Conservation (phyloP, 805 yeast genomes). For the Pichia nakasei region DNA sequence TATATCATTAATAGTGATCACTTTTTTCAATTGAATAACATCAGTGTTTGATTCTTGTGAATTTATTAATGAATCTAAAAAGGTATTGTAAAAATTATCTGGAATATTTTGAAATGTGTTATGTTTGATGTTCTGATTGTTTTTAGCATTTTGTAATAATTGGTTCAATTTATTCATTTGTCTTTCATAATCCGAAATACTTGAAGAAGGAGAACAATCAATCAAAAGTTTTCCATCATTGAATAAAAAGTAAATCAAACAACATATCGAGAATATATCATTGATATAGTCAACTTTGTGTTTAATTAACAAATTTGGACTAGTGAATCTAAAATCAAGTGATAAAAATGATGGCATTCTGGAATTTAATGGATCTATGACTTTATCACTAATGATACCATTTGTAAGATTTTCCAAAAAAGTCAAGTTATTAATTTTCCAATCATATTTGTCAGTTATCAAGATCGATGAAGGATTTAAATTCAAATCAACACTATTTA, state of each 20-base stretch:
- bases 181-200: slow-evolving; percentile 51
- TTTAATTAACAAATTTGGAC: slow-evolving; percentile 77
- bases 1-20: slow-evolving; percentile 50
- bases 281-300: slow-evolving; percentile 53
- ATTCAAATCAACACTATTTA: slow-evolving; percentile 68
- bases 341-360: slow-evolving; percentile 67
- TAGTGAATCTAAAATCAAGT: slow-evolving; percentile 62
- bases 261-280: slow-evolving; percentile 81
- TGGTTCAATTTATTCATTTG: slow-evolving; percentile 31
- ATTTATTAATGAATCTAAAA: slow-evolving; percentile 47
- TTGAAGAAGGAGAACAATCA: slow-evolving; percentile 28
- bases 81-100: slow-evolving; percentile 36
- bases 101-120: slow-evolving; percentile 55
- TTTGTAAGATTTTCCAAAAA: slow-evolving; percentile 38
- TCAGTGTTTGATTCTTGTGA: slow-evolving; percentile 27
- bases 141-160: slow-evolving; percentile 19
- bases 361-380: slow-evolving; percentile 64
- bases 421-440: slow-evolving; percentile 82
- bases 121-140: slow-evolving; percentile 33
- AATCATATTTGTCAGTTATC: slow-evolving; percentile 79
- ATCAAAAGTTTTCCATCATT: slow-evolving; percentile 35
- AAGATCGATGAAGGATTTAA: slow-evolving; percentile 70
- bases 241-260: slow-evolving; percentile 64
- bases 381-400: slow-evolving; percentile 43
- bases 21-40: slow-evolving; percentile 19